Evolutionary conservation across 202 grass and related monocot genomes (phyloP).

Genomic region (Bolboschoenoplectus hybrid): DNA sequence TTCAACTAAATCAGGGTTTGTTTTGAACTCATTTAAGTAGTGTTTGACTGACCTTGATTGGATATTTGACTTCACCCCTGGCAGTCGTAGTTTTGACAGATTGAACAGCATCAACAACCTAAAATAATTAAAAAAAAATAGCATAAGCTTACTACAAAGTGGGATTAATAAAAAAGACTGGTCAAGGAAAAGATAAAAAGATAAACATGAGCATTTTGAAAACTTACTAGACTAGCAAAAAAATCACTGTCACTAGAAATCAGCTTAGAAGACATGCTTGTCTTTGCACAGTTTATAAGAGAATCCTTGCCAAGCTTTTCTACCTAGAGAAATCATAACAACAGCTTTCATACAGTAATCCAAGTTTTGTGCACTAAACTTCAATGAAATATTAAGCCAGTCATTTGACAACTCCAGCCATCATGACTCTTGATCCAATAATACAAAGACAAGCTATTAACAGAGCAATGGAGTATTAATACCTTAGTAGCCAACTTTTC

Average conservation of each 20-base stretch:
- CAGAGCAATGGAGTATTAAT: conserved; percentile 14
- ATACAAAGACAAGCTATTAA: not conserved
- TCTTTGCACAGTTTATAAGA: conserved; percentile 93
- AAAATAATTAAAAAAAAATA: conserved; percentile 39
- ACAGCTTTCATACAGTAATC: conserved; percentile 10
- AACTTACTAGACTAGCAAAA: conserved; percentile 81
- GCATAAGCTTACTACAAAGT: not conserved
- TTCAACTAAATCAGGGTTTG: not conserved
- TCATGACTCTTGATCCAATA: not conserved
- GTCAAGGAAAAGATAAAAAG: not conserved
- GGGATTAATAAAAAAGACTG: not conserved
- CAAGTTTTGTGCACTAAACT: not conserved
- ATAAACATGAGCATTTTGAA: conserved; percentile 18
- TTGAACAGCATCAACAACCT: conserved; percentile 95
- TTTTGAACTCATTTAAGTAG: not conserved
- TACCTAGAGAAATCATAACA: conserved; percentile 59
- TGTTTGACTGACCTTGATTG: conserved; percentile 65
- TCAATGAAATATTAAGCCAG: not conserved
- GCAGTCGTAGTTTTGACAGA: conserved; percentile 81
- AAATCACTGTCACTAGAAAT: conserved; percentile 81
- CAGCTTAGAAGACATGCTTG: conserved; percentile 97
- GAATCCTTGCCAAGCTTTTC: conserved; percentile 89
- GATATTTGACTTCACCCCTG: conserved; percentile 85
- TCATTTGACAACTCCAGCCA: not conserved
- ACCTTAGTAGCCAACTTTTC: conserved; percentile 84